A percentile compares a stretch with the other conserved stretches of the same genome.
These are phyloP conservation scores for Tuctoria greenei DNA, from an alignment of 176 grass and related monocot species.

Conservation along the genomic window DNA sequence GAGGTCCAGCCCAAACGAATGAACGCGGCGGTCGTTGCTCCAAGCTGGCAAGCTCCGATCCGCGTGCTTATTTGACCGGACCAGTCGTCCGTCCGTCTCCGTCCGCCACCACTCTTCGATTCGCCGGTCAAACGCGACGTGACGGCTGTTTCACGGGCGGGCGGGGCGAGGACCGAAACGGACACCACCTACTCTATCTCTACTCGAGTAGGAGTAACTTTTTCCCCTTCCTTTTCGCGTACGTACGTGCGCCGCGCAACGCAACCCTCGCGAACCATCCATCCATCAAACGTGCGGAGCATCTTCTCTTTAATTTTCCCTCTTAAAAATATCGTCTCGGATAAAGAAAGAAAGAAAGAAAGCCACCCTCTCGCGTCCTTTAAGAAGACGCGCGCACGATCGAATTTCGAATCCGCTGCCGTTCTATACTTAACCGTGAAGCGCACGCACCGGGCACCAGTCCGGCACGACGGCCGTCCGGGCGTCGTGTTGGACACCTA, in stretches of 20 bases:
- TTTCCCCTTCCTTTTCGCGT: neutral
- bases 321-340: no score
- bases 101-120: neutral
- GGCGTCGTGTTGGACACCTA: no score
- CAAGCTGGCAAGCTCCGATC: neutral
- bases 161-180: no score
- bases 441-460: no score
- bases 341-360: neutral
- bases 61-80: conserved; percentile 45
- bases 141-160: neutral
- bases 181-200: no score
- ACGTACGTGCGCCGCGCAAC: conserved; percentile 14
- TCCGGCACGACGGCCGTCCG: no score
- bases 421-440: no score
- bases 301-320: neutral
- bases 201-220: no score
- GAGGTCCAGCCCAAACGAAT: no score
- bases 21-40: conserved; percentile 22
- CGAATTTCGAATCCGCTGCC: no score
- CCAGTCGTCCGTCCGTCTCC: neutral
- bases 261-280: neutral
- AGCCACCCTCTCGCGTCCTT: neutral
- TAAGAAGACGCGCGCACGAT: no score
- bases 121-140: conserved; percentile 41
- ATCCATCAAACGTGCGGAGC: conserved; percentile 8